A percentile compares a stretch with the other conserved stretches of the same genome.
Evolutionary conservation across 345 rosid genomes (phyloP).

Genomic region (Eutrema japonicum): DNA sequence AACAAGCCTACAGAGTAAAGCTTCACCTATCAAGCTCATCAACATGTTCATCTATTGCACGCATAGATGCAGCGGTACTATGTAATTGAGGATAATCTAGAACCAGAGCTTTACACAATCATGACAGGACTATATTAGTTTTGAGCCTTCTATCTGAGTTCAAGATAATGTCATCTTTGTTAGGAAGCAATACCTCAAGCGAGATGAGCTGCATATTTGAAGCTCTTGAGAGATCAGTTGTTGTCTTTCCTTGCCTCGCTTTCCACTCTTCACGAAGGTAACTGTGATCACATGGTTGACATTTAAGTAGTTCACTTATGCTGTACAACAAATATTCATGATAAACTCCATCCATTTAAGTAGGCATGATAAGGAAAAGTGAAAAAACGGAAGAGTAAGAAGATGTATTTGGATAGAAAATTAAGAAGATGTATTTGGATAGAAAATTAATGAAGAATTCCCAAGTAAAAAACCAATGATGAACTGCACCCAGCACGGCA

Average conservation of each 20-base stretch:
- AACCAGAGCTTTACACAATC: constrained; percentile 13
- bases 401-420: not conserved
- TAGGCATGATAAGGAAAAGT: not conserved
- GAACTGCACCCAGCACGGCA: constrained; percentile 19
- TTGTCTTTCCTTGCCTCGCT: constrained; percentile 60
- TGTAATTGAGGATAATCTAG: not conserved
- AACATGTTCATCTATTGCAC: constrained; percentile 7
- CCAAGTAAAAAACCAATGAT: constrained; percentile 13
- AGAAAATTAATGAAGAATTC: not conserved
- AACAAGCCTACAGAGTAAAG: constrained; percentile 8
- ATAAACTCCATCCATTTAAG: constrained; percentile 4
- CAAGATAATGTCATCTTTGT: constrained; percentile 31
- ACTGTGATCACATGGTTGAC: constrained; percentile 50
- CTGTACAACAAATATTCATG: constrained; percentile 16
- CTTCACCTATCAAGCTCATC: constrained; percentile 15
- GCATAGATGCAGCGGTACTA: constrained; percentile 13
- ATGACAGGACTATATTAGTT: constrained; percentile 1
- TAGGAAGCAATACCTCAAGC: constrained; percentile 68
- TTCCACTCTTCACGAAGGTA: constrained; percentile 94
- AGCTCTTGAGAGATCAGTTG: constrained; percentile 56
- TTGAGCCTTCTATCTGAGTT: constrained; percentile 13
- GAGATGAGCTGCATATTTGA: constrained; percentile 65
- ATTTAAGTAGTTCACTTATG: constrained; percentile 16
- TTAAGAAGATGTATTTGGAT: no score
- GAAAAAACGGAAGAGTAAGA: not conserved